Base-by-base conservation (phyloP, 2,329 filamentous ascomycete genomes). In the Tolypocladium ovalisporum region DNA sequence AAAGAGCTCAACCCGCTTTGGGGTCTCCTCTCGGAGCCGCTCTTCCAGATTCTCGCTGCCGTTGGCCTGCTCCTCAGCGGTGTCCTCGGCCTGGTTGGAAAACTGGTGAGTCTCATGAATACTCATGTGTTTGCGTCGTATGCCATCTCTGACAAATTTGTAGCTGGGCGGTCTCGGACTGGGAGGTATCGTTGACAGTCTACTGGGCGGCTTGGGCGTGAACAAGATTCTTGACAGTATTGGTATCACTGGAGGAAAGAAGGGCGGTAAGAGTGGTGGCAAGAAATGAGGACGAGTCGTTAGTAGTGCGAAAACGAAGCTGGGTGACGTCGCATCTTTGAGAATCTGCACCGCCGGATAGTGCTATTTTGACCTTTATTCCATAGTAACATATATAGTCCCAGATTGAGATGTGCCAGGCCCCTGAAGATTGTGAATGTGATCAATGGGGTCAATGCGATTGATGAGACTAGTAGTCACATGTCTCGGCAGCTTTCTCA, bases 1-100 rank as follows among this genome's bases (percentile, higher is more conserved):
- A 93, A 96, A 80, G 86, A 93, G 77, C 81, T 96, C 60, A 96
- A 93, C 76, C 91, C 92, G 13, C 83, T 97, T 35, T 96, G 91
- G 90, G 84, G 78, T 35, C 78, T 96, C 54, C 77, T 94, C 17
- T 84, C 84, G 39, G 90, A 96, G 78, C 92, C 92, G 13, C 77
- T 96, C 27, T 90, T 91, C 81, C 92, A 97, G 80, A 96, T 96
- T 69, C 81, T 96, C 54, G 90, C 91, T 10, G 91, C 89, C 13
- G 91, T 96, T 52, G 92, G 92, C 27, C 75, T 96, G 59, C 73
- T 96, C 61, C 78, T 97, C 60, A 86, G 79, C 55, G 91, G 92
- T 70, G 91, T 97, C 0, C 79, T 97, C 8, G 88, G 88, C 49
- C 80, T 97, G 1, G 90, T 96, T 24, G 91, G 90, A 57, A 86